Base-by-base conservation (phyloP, 78 protist genomes). In the Cavenderia fasciculata region DNA sequence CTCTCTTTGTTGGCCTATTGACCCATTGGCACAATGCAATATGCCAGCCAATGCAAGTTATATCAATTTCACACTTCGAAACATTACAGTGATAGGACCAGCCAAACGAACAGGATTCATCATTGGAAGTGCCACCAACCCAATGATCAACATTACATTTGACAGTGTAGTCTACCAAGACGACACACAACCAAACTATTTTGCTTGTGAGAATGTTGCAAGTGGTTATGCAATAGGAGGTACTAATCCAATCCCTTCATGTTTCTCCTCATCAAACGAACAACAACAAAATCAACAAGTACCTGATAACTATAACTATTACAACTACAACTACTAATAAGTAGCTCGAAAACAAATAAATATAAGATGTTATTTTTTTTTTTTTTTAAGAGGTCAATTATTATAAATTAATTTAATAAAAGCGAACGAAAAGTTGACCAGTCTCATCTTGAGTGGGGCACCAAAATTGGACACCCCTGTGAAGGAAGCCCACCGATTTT, bases 1-100 rank as follows among this genome's bases (percentile, higher is more conserved):
- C 61, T 36, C 66, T 19, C 72, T 85, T 8, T 71, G 84, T 23
- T 92, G 95, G 92, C 92, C 91, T 18, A n/a, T 19, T 11, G 4
- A 23, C 3, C 86, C 79, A 59, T 10, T 56, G 1, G 43, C 63
- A 38, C 44, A 90, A 75, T 89, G 94, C 46, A 43, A 41, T 43
- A 77, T 77, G 82, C 94, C 82, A 11, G 27, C 27, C 71, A 72
- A 57, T 52, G 87, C 68, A 4, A 56, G 49, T 16, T 78, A 56
- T 19, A n/a, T 52, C n/a, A 77, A 90, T 59, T 78, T 90, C 11
- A 46, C 65, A 25, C 94, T 90, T 18, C 25, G 88, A 47, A 52
- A 78, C 27, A 71, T 90, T 11, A 0, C 14, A n/a, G 46, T 90
- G 11, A 54, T 82, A 1, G 29, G 36, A 3, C 89, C 94, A 25